Conservation (phyloP, 2,329 filamentous ascomycete genomes). For the Colletotrichum shisoi region DNA sequence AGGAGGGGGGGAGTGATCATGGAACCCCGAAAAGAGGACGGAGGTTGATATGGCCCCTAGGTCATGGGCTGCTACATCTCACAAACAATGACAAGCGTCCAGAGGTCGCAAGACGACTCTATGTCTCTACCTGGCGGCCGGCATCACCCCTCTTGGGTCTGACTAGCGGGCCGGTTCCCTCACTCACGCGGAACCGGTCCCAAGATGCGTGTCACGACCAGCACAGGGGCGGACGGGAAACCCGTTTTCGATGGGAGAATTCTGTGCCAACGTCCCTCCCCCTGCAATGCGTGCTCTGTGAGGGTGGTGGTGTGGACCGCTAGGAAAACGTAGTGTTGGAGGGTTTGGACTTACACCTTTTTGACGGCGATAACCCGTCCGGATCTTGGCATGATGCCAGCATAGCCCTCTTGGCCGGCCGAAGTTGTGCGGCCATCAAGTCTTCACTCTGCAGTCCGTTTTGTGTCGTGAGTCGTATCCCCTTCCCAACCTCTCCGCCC, state of each 20-base stretch:
- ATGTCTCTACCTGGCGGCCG: neutral
- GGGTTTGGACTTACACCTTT: neutral
- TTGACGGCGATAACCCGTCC: neutral
- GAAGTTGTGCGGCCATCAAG: neutral
- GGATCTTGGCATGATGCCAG: neutral
- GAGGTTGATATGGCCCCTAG: neutral
- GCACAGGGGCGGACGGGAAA: neutral
- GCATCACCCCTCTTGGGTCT: neutral
- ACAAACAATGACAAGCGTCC: neutral
- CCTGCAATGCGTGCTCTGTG: neutral
- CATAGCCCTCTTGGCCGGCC: neutral
- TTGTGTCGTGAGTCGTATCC: too few relatives aligned
- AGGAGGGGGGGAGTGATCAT: neutral
- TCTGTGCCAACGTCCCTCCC: neutral
- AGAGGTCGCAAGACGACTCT: neutral
- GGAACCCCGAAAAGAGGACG: neutral
- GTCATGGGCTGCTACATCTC: neutral
- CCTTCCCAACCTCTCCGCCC: neutral
- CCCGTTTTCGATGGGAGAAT: neutral
- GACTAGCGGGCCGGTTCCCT: constrained; percentile 8
- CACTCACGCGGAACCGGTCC: neutral
- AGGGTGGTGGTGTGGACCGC: neutral
- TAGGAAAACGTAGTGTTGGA: neutral
- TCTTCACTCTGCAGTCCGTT: too few relatives aligned
- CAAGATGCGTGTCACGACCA: constrained; percentile 15